phyloP scores from a whole-genome alignment of 345 rosid genomes.

The Citrus sinensis region DVS_A1.0 CM039166.1:16913501-16914000 shows the following conservation, averaged over 20 bases:
- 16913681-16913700: constrained; percentile 72
- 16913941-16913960: too few relatives aligned
- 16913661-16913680: constrained; percentile 86
- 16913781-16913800: too few relatives aligned
- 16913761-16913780: background rate
- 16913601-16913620: constrained; percentile 90
- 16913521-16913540: background rate
- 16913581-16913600: constrained; percentile 98
- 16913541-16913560: background rate
- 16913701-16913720: constrained; percentile 56
- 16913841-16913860: too few relatives aligned
- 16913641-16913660: constrained; percentile 86
- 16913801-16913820: too few relatives aligned
- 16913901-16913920: too few relatives aligned
- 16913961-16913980: too few relatives aligned
- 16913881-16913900: too few relatives aligned
- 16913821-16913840: too few relatives aligned
- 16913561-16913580: background rate
- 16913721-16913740: constrained; percentile 14
- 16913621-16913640: constrained; percentile 91
- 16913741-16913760: background rate
- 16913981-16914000: too few relatives aligned
- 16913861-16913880: too few relatives aligned
- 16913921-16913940: too few relatives aligned
- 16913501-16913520: too few relatives aligned